A percentile compares a stretch with the other conserved stretches of the same genome.
Evolutionary conservation across 2,329 filamentous ascomycete species (phyloP).

Genomic region (Diplocarpon rosae): DNA sequence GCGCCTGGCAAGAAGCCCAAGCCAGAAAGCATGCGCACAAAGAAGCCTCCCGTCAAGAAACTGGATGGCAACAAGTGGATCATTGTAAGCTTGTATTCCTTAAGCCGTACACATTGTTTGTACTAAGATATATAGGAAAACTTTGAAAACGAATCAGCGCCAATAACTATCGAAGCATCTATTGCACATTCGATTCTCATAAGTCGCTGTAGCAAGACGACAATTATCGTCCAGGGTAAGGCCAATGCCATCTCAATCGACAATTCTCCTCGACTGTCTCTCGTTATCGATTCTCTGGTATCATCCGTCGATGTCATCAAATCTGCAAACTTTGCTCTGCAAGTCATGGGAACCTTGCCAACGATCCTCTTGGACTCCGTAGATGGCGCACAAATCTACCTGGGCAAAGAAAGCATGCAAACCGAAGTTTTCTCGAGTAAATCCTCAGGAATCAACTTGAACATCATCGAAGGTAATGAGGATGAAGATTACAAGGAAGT

Average conservation of each 20-base stretch:
- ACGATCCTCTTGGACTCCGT: constrained; percentile 89
- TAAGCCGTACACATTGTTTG: neutral
- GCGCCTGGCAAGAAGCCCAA: constrained; percentile 81
- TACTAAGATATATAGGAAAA: constrained; percentile 55
- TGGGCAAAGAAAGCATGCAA: constrained; percentile 64
- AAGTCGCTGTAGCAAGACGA: constrained; percentile 81
- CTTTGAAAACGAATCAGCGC: constrained; percentile 63
- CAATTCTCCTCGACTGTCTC: constrained; percentile 72
- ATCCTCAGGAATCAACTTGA: constrained; percentile 76
- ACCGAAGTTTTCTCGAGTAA: constrained; percentile 88
- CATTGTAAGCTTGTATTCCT: constrained; percentile 43
- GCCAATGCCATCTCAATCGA: constrained; percentile 95
- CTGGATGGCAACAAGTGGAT: constrained; percentile 90
- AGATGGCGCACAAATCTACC: constrained; percentile 79
- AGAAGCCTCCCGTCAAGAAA: constrained; percentile 70
- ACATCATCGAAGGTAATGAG: constrained; percentile 55
- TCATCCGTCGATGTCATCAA: constrained; percentile 94
- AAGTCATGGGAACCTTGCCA: constrained; percentile 76
- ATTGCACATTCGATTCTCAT: constrained; percentile 87
- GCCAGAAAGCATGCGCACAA: constrained; percentile 72
- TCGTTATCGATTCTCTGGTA: constrained; percentile 82
- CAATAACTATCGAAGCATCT: constrained; percentile 71
- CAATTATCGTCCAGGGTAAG: constrained; percentile 82
- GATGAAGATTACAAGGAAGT: constrained; percentile 79
- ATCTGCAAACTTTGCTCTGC: constrained; percentile 85